Conservation (phyloP, 371 early-diverging fungal species). For the Chytridium lagenaria region DNA sequence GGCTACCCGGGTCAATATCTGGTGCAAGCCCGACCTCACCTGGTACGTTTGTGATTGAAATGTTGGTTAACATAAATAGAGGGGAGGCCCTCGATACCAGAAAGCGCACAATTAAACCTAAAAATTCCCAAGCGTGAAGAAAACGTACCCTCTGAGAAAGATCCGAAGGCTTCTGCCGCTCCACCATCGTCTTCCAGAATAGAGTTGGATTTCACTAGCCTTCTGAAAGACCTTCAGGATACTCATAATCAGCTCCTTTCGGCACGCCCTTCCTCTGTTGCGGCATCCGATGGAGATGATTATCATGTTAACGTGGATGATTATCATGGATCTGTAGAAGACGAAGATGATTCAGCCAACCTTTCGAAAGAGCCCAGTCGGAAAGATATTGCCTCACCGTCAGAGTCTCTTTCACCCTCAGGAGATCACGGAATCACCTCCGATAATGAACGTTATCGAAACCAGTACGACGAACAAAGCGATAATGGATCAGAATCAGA, state of each 20-base stretch:
- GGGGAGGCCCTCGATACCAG: too few species aligned
- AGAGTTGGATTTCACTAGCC: conserved; percentile 14
- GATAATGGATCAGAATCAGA: conserved; percentile 16
- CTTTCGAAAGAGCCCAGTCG: too few species aligned
- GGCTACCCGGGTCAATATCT: background rate
- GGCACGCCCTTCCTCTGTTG: background rate
- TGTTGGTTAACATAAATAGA: too few species aligned
- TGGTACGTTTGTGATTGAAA: background rate
- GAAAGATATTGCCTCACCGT: too few species aligned
- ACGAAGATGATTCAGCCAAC: background rate
- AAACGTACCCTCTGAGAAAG: too few species aligned
- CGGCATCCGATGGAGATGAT: background rate
- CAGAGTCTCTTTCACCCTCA: too few species aligned
- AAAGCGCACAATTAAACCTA: too few species aligned
- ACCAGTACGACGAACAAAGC: background rate
- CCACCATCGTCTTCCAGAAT: background rate
- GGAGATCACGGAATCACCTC: too few species aligned
- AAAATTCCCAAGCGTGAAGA: background rate
- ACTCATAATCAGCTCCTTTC: conserved; percentile 15
- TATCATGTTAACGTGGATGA: background rate
- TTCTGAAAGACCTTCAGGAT: conserved; percentile 9
- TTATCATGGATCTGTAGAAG: background rate
- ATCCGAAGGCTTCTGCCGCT: background rate
- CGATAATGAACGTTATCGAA: too few species aligned
- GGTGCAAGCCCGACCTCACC: background rate